Evolutionary conservation across 2,329 filamentous ascomycete genomes (phyloP), one percentile per base, ranked within the genome.

Genomic region (Clonostachys rhizophaga): DNA sequence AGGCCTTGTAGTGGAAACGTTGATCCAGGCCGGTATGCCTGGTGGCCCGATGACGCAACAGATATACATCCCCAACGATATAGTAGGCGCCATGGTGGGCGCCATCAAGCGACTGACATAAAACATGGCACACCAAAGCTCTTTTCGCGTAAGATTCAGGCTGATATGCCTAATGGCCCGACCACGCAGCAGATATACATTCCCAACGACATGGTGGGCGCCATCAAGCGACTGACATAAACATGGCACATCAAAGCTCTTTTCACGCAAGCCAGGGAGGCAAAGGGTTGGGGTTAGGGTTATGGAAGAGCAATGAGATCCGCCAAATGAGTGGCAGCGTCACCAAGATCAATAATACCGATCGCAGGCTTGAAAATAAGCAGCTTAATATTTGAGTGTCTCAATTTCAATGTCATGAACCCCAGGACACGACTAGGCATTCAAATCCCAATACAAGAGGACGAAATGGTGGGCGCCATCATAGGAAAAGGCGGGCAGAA

Each of bases 181-280:
- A 76, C 97, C 61, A 99, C 94, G 4, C 94, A 99, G 69, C 94
- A 99, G 69, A 99, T 99, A 56, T 99, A 88, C 72, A 99, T 99
- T 58, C 94, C 94, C 49, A 99, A 99, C 64, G 94, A 99, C 62
- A 97, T 99, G 94, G 94, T 99, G 46, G 94, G 94, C 53, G 94
- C 94, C 47, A 99, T 6, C 24, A 8, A 24, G 24, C 24, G 24
- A 24, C 24, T 8, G 6, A 24, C 24, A 24, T 8, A 24, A 24
- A 24, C 24, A 24, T 24, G 7, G 24, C 24, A 24, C 7, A 8
- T 8, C 24, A 24, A 24, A 24, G 24, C 24, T 24, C 24, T 24
- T 24, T 24, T 24, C 24, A 24, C 24, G 24, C 24, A 24, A 24
- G 20, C 6, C 5, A 20, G 20, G 5, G 7, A 24, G 94, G 94